Conservation (phyloP, 2,329 filamentous ascomycete genomes). For the Ceratocystis cubensis region DNA sequence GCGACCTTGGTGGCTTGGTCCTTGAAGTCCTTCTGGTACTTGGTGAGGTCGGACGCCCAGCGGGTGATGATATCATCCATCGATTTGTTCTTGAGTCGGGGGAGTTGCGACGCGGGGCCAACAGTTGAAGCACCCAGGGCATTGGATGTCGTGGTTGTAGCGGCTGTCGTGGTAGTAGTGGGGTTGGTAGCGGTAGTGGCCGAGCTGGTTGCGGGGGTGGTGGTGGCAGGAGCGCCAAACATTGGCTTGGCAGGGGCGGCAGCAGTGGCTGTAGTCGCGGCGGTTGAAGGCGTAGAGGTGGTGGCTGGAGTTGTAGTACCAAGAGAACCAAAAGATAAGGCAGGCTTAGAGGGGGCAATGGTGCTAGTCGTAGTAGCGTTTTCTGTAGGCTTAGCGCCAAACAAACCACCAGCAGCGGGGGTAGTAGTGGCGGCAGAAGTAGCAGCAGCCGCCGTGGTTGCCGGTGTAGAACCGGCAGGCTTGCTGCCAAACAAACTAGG, state of each 20-base stretch:
- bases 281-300: slow-evolving; percentile 9
- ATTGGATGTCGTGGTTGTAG: slow-evolving; percentile 29
- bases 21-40: slow-evolving; percentile 95
- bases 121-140: slow-evolving; percentile 59
- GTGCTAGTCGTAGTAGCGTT: slow-evolving; percentile 26
- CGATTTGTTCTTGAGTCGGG: slow-evolving; percentile 91
- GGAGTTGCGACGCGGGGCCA: slow-evolving; percentile 71
- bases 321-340: slow-evolving; percentile 33
- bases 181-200: slow-evolving; percentile 9
- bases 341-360: slow-evolving; percentile 10
- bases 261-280: slow-evolving; percentile 9
- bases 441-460: background rate
- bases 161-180: slow-evolving; percentile 24
- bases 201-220: slow-evolving; percentile 22
- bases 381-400: slow-evolving; percentile 33
- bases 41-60: slow-evolving; percentile 88
- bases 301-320: slow-evolving; percentile 28
- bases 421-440: background rate
- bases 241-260: slow-evolving; percentile 14
- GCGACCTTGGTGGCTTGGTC: slow-evolving; percentile 77
- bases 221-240: slow-evolving; percentile 19
- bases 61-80: slow-evolving; percentile 98
- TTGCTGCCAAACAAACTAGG: slow-evolving; percentile 23
- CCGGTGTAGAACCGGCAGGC: slow-evolving; percentile 12
- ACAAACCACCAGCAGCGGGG: slow-evolving; percentile 26